Evolutionary conservation across 1,284 basidiomycete species (phyloP), one percentile per base, ranked within the genome.

Genomic region (Puccinia hordei): DNA sequence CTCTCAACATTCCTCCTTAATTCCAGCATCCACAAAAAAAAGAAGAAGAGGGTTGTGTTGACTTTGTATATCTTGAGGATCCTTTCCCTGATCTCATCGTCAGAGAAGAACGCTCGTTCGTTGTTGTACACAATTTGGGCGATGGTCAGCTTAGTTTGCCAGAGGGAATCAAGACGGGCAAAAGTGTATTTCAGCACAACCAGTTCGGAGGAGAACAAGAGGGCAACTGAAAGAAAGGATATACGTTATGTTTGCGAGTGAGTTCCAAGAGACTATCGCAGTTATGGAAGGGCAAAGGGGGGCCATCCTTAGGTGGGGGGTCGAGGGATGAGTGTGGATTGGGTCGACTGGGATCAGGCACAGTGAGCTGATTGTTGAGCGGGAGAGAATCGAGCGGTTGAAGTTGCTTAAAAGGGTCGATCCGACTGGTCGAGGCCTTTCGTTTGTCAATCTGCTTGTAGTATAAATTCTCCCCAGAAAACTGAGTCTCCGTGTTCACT

Each of bases 71-170:
- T 81, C 71, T 82, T 83, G 63, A 86, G 75, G 81, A 92, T 91
- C 87, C 93, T 92, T 55, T 88, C 86, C 82, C 91, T 89, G 81
- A 97, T 93, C 57, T 94, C 91, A 17, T 90, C 89, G 68, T 92
- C 90, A 2, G 89, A 89, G 80, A 91, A 89, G 66, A 92, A 93
- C 90, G 88, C 90, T 82, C 91, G 89, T 86, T 98, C 95, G 84
- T 98, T 98, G 86, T 98, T 93, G 86, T 94, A 94, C 1, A 98
- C 94, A 66, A 97, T 92, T 86, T 95, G 93, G 8, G 93, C 93
- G 82, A 96, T 95, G 0, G 93, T 94, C 88, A 95, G 89, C 92
- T 95, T 35, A 53, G 41, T 38, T 73, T 55, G 13, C 12, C 53
- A 57, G 6, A 73, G 33, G 55, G 8, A n/a, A 84, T 81, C 49